Base-by-base conservation (phyloP, 352 stramenopile species). In the Phytophthora citrophthora region DNA sequence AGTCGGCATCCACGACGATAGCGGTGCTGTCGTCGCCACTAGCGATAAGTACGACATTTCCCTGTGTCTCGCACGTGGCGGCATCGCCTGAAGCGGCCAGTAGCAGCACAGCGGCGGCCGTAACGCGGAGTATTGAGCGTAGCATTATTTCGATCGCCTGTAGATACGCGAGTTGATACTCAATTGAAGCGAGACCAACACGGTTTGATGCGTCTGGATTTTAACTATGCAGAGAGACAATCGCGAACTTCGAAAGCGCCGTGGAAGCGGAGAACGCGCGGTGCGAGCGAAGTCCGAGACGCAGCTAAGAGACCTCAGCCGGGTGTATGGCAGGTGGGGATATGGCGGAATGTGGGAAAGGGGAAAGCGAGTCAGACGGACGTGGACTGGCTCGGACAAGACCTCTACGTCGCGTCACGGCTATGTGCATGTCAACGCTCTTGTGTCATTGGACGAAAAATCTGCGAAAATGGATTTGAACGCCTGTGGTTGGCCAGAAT, bases 11-110 rank as follows among this genome's bases (percentile, higher is more conserved):
- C 23, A 78, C 66, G 24, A 90, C 73, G 46, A 83, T 29, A 9
- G 66, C 80, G 53, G 72, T 10, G 15, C 41, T 61, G 32, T 63
- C 60, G 36, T 76, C 65, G 9, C 51, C 52, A 27, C 68, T 76
- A 41, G 74, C 73, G 8, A 64, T 69, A 40, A 88, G 76, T 13
- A 77, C 77, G 10, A 82, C 59, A n/a, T 59, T 66, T 8, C 78
- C 78, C 39, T 64, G 50, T 16, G 72, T 81, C 29, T 59, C 61
- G 47, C 78, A 88, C 11, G 41, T 51, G 13, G 38, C 29, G 40
- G 73, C 70, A 20, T 48, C 39, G 9, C 24, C 53, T 10, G 53
- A 44, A 3, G 54, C 11, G 12, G 20, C 29, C 15, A 70, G 46
- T 10, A 66, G 39, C 32, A 69, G 47, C 29, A 65, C 32, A 31